Evolutionary conservation across 2,329 filamentous ascomycete genomes (phyloP), one percentile per base, ranked within the genome.

Genomic region (Alternaria burnsii): DNA sequence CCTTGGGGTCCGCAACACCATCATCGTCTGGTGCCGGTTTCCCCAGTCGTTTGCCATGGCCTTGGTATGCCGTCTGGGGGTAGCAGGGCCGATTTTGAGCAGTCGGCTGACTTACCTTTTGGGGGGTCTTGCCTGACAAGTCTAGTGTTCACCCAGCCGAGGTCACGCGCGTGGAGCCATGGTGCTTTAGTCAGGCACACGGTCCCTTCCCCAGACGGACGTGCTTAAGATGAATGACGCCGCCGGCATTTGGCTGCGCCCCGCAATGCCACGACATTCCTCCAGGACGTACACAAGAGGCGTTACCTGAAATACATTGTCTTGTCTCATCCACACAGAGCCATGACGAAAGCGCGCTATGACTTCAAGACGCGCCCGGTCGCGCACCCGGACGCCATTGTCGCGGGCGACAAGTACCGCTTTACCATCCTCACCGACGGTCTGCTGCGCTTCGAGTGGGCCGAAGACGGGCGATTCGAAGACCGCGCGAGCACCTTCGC

Each of bases 401-500:
- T 86, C 42, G 72, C 74, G 5, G 83, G 83, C 55, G 72, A 78
- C 40, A 80, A 84, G 48, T 89, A 86, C 73, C 85, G 87, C 55
- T 89, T 89, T 71, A 88, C 85, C 9, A 65, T 89, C 47, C 79
- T 90, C 48, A 83, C 82, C 10, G 83, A 87, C 52, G 79, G 83
- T 2, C 78, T 89, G 2, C 64, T 89, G 28, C 85, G 88, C 32
- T 88, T 86, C 62, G 87, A 89, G 76, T 90, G 86, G 86, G 83
- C 87, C 0, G 78, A 81, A 11, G 87, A 89, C 62, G 82, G 84
- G 50, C 69, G 78, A 34, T 90, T 89, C 66, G 88, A 89, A 70
- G 87, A 90, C 70, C 83, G 87, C 5, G 84, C 86, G 0, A 89
- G 86, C 0, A 85, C 84, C 10, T 87, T 89, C 69, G 88, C 87